Evolutionary conservation across 495 filamentous ascomycete species (phyloP), one percentile per base, ranked within the genome.

Genomic region (Aspergillus sclerotiicarbonarius): DNA sequence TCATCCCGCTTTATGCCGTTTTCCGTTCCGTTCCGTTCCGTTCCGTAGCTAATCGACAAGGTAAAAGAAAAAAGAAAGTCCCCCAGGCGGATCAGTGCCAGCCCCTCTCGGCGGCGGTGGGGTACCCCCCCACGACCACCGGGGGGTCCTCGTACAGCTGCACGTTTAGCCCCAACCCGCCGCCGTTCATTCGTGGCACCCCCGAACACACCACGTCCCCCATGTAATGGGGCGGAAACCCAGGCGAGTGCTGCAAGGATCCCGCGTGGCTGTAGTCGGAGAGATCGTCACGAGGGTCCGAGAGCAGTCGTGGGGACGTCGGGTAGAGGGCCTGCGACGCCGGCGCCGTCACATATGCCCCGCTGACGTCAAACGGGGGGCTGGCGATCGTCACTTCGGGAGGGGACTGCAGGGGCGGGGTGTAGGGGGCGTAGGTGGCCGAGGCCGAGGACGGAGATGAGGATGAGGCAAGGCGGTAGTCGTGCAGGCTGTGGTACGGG

Each of bases 351-450:
- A 70, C 63, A 47, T 73, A 79, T n/a, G 65, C 53, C 29, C 66
- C 65, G 46, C 62, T 54, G 18, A 71, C 21, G 20, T 72, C 68
- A 54, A 69, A 78, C 6, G 74, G 67, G 0, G 76, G 74, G 52
- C 60, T 71, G 43, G 73, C 67, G 21, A 77, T 64, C 13, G 66
- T 69, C 20, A 76, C 70, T 8, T 70, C 67, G 8, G 74, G 74
- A 25, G 76, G 71, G 37, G 76, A 76, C 20, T 76, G 74, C 10
- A 75, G 66, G 5, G 75, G 72, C 4, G 75, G 72, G 4, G 76
- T 76, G 53, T 77, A 77, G 20, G 76, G 70, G 13, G 70, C 63
- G 50, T 73, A 73, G 6, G 71, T 70, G 9, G 75, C 67, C 4
- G 74, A 76, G 8, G 71, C 69, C 2, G 74, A 71, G 16, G 67